Evolutionary conservation across 305 asterid genomes (phyloP).

Genomic region (Galium porrigens): DNA sequence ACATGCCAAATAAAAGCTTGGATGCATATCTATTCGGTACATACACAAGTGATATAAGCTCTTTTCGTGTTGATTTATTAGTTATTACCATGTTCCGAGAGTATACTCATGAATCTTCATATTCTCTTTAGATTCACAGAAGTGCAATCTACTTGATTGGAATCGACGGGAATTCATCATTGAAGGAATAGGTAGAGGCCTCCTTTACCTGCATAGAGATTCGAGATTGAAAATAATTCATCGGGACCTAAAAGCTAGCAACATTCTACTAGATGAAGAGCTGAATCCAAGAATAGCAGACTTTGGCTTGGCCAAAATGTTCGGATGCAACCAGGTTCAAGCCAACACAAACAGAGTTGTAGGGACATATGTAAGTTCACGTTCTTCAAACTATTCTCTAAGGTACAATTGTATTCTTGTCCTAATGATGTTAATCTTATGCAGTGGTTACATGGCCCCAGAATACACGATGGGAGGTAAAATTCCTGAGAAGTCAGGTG

Average conservation of each 20-base stretch:
- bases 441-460: constrained; percentile 27
- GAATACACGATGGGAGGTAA: constrained; percentile 19
- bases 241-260: constrained; percentile 7
- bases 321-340: constrained; percentile 3
- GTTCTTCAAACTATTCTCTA: not conserved
- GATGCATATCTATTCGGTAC: constrained; percentile 11
- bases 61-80: not conserved
- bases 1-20: constrained; percentile 16
- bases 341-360: not conserved
- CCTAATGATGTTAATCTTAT: constrained; percentile 1
- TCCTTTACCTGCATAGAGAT: constrained; percentile 10
- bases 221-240: constrained; percentile 8
- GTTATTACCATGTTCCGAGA: not conserved
- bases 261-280: constrained; percentile 1
- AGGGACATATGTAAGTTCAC: constrained; percentile 9
- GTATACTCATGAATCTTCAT: not conserved
- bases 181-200: constrained; percentile 8
- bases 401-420: not conserved
- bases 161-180: not conserved
- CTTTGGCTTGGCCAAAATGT: constrained; percentile 6
- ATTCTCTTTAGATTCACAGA: not conserved
- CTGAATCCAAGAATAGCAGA: constrained; percentile 7
- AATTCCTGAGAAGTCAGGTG: constrained; percentile 19
- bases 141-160: constrained; percentile 7
- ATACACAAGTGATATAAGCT: not conserved